Conservation (phyloP, 1,284 basidiomycete species). For the Microbotryum violaceum region DNA sequence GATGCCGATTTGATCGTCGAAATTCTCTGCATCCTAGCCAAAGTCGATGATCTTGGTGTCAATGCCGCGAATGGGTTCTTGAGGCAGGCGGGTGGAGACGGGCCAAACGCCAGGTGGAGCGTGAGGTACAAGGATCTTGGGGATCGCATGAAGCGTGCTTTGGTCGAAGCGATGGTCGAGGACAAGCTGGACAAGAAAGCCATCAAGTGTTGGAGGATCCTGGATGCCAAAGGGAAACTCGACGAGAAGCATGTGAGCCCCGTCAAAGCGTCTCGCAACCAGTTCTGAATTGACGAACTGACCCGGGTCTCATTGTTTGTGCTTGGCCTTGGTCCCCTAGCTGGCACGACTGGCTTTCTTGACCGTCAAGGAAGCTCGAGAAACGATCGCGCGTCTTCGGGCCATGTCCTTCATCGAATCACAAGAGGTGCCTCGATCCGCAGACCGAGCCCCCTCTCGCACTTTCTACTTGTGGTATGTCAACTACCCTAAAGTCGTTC, state of each 20-base stretch:
- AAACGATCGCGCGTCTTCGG: slow-evolving; percentile 68
- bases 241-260: slow-evolving; percentile 80
- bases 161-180: slow-evolving; percentile 71
- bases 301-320: neutral
- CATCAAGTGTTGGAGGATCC: slow-evolving; percentile 70
- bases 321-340: slow-evolving; percentile 45
- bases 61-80: neutral
- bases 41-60: slow-evolving; percentile 32
- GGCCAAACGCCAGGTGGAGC: slow-evolving; percentile 52
- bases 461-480: slow-evolving; percentile 87
- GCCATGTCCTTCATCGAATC: slow-evolving; percentile 73
- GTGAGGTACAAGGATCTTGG: slow-evolving; percentile 77
- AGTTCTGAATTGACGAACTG: neutral
- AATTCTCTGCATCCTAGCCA: slow-evolving; percentile 22
- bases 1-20: slow-evolving; percentile 15
- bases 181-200: slow-evolving; percentile 80
- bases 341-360: slow-evolving; percentile 91
- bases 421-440: slow-evolving; percentile 81
- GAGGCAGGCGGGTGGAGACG: slow-evolving; percentile 42
- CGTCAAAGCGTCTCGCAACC: neutral
- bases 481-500: slow-evolving; percentile 71
- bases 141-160: slow-evolving; percentile 58
- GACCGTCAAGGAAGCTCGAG: slow-evolving; percentile 75
- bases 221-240: slow-evolving; percentile 85
- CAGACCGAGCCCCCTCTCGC: slow-evolving; percentile 72